Percentiles rank a stretch among this genome's conserved stretches.
Evolutionary conservation across 805 yeast species (phyloP).

Genomic region (Yarrowia deformans): DNA sequence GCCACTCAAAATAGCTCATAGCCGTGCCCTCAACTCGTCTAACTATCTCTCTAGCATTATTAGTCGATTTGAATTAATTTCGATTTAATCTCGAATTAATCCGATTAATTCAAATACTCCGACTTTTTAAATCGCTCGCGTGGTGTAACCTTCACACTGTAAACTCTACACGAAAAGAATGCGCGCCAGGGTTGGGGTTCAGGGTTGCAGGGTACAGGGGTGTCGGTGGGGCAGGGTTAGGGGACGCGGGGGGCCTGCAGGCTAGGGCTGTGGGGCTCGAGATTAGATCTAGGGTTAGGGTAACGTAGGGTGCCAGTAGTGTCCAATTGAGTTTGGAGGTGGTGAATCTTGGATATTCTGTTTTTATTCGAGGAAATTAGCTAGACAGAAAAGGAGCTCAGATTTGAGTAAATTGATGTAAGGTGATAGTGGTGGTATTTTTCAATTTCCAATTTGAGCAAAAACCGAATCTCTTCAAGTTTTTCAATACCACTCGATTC

Average conservation of each 20-base stretch:
- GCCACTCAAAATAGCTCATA: not conserved
- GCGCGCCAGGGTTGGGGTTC: constrained; percentile 26
- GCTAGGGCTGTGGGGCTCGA: constrained; percentile 10
- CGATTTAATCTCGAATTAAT: not conserved
- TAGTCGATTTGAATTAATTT: not conserved
- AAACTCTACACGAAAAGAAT: constrained; percentile 34
- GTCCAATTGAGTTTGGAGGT: constrained; percentile 2
- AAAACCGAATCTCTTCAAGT: too few species aligned
- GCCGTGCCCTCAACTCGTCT: not conserved
- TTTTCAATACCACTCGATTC: too few species aligned
- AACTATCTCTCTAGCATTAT: not conserved
- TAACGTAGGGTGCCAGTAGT: not conserved
- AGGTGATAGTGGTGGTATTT: too few species aligned
- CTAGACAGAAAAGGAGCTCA: too few species aligned
- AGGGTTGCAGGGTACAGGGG: constrained; percentile 24
- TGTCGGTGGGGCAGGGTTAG: constrained; percentile 26
- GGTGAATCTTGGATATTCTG: too few species aligned
- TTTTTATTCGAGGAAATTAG: too few species aligned
- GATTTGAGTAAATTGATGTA: too few species aligned
- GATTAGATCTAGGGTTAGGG: constrained; percentile 9
- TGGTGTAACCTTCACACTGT: constrained; percentile 19
- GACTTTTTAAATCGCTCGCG: not conserved
- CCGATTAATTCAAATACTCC: not conserved
- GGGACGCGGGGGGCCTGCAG: not conserved
- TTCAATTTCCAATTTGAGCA: too few species aligned